Evolutionary conservation across 2,329 filamentous ascomycete species (phyloP).

Genomic region (Fusarium sp.): DNA sequence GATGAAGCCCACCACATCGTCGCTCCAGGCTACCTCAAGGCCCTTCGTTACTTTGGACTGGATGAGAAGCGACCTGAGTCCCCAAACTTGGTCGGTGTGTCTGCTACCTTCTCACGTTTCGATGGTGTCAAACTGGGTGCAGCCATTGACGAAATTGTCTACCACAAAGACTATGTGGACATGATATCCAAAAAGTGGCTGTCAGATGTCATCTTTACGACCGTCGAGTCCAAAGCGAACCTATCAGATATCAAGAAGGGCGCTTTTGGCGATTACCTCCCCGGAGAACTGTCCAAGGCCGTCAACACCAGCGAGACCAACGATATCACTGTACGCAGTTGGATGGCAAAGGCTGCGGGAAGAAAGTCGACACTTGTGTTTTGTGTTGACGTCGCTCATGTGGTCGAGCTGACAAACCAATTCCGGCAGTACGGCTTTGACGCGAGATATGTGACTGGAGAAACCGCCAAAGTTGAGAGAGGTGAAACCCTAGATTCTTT

Average conservation of each 20-base stretch:
- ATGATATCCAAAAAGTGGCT: conserved; percentile 92
- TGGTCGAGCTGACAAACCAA: conserved; percentile 77
- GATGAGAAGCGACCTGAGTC: conserved; percentile 58
- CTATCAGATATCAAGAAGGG: conserved; percentile 76
- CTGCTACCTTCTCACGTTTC: conserved; percentile 81
- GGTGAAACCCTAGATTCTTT: conserved; percentile 81
- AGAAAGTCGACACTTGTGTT: conserved; percentile 92
- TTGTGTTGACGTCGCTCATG: conserved; percentile 90
- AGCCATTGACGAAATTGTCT: conserved; percentile 95
- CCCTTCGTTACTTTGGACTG: conserved; percentile 84
- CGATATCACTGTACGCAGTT: conserved; percentile 85
- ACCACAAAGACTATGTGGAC: conserved; percentile 81
- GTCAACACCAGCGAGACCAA: conserved; percentile 89
- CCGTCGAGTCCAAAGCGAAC: conserved; percentile 85
- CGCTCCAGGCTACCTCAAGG: conserved; percentile 80
- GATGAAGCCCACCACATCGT: conserved; percentile 99
- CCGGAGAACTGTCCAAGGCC: conserved; percentile 79
- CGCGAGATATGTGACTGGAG: conserved; percentile 87
- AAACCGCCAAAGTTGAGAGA: conserved; percentile 78
- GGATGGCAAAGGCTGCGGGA: conserved; percentile 80
- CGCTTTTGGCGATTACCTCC: conserved; percentile 79
- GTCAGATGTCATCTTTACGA: conserved; percentile 92
- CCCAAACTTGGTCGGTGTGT: conserved; percentile 87
- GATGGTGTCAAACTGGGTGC: conserved; percentile 86
- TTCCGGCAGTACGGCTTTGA: conserved; percentile 86